Base-by-base conservation (phyloP, 331 rosid genomes). In the Dryas integrifolia region DNA sequence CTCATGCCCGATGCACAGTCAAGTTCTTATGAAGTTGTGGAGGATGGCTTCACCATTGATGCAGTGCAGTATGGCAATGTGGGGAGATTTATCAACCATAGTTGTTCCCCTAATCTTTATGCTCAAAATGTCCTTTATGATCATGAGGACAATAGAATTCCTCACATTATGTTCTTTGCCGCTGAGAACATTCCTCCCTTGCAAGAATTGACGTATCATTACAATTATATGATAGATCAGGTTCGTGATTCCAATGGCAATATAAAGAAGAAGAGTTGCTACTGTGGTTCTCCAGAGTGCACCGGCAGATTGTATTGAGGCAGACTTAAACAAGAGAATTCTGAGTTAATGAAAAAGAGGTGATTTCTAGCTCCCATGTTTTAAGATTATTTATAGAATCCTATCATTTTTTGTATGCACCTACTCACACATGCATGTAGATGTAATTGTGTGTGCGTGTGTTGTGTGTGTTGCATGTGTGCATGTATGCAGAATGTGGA, bases 101-200 rank as follows among this genome's bases (percentile, higher is more conserved):
- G 98, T 72, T 92, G 98, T 72, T 85, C 96, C 45, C 98, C 98
- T 13, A 92, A 92, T 86, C 90, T 92, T 48, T 87, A 88, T 82
- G 98, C 98, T 51, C 97, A 90, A 69, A 86, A 92, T 71, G 90
- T 92, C 40, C 89, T 92, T 46, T 90, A 78, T 81, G 96, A 92
- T 83, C 92, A 92, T n/a, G 84, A 87, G 65, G 97, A 92, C 82
- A 80, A 50, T 77, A 84, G 98, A 80, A 88, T 90, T 80, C 98
- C 98, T 55, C 98, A 90, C 78, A 84, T 92, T 38, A 90, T 92
- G 97, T 52, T 92, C 63, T 92, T 92, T 72, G 97, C 98, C 39
- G 93, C 87, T 6, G 98, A 92, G 75, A 88, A 92, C 77, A 88
- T 92, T 82, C 98, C 93, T 79, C 96, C 98, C 13, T 66, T 92